Percentiles rank a stretch among this genome's conserved stretches.
Conservation (phyloP, 331 rosid genomes). For the Malus hybrid region DNA sequence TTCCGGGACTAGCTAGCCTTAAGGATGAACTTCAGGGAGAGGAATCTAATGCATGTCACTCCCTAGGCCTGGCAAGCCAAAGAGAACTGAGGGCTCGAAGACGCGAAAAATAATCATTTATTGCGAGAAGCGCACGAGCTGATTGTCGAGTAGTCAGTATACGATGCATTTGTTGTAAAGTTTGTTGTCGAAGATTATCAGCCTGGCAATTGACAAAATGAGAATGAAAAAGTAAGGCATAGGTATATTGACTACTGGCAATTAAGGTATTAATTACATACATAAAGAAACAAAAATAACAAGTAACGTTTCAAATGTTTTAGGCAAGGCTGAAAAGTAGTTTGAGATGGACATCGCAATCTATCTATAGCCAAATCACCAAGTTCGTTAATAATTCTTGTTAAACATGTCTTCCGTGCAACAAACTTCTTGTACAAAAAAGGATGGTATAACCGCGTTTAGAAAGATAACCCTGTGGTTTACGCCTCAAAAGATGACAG, state of each 20-base stretch:
- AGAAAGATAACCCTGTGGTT: neutral
- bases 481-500: neutral
- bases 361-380: neutral
- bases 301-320: neutral
- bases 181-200: conserved; percentile 89
- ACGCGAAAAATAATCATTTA: conserved; percentile 66
- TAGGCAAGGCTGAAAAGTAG: neutral
- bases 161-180: conserved; percentile 82
- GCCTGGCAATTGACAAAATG: conserved; percentile 32
- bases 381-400: neutral
- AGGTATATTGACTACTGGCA: neutral
- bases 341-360: neutral
- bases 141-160: conserved; percentile 86
- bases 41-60: conserved; percentile 25
- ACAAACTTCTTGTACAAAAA: neutral
- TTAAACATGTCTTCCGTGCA: neutral
- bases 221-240: neutral
- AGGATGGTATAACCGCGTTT: neutral
- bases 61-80: conserved; percentile 87
- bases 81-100: conserved; percentile 88
- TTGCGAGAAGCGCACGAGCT: conserved; percentile 79
- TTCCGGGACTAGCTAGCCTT: neutral
- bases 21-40: neutral
- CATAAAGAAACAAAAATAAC: neutral
- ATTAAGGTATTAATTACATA: neutral